These are phyloP conservation scores for Hypoxylon sp. DNA, from an alignment of 2,329 filamentous ascomycete species.

Conservation along the genomic window DNA sequence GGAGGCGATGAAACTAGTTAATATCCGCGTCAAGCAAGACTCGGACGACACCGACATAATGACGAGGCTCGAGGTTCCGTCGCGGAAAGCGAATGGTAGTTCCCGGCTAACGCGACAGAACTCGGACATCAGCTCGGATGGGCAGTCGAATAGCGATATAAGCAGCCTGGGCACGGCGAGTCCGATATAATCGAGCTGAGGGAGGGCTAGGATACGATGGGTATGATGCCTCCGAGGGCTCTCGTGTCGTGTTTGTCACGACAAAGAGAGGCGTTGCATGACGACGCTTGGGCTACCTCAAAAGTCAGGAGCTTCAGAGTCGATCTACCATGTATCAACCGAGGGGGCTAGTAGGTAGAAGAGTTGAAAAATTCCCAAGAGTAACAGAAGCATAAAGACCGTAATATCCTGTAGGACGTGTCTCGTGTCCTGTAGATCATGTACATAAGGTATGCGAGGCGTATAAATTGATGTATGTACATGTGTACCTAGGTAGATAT, in stretches of 20 bases:
- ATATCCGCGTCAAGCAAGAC: slow-evolving; percentile 51
- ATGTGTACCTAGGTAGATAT: too few species aligned
- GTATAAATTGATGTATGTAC: too few species aligned
- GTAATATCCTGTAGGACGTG: background rate
- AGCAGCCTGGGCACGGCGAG: slow-evolving; percentile 46
- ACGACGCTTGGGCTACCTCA: slow-evolving; percentile 8
- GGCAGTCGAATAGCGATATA: slow-evolving; percentile 42
- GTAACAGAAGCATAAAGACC: background rate
- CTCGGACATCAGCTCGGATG: slow-evolving; percentile 45
- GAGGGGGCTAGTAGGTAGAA: background rate
- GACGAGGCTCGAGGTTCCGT: slow-evolving; percentile 45
- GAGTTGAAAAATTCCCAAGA: background rate
- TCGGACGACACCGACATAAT: slow-evolving; percentile 44
- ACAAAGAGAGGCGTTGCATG: slow-evolving; percentile 20
- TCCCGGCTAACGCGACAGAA: slow-evolving; percentile 39
- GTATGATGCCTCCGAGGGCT: background rate
- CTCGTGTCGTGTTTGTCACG: slow-evolving; percentile 7
- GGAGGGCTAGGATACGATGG: slow-evolving; percentile 18
- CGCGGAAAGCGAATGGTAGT: slow-evolving; percentile 41
- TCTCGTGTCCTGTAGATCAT: background rate
- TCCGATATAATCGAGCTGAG: slow-evolving; percentile 35
- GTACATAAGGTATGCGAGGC: too few species aligned
- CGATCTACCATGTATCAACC: too few species aligned
- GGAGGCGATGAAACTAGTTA: slow-evolving; percentile 72
- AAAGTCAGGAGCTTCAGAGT: background rate